Evolutionary conservation across 2,329 filamentous ascomycete genomes (phyloP).

Genomic region (Orbilia javanica): DNA sequence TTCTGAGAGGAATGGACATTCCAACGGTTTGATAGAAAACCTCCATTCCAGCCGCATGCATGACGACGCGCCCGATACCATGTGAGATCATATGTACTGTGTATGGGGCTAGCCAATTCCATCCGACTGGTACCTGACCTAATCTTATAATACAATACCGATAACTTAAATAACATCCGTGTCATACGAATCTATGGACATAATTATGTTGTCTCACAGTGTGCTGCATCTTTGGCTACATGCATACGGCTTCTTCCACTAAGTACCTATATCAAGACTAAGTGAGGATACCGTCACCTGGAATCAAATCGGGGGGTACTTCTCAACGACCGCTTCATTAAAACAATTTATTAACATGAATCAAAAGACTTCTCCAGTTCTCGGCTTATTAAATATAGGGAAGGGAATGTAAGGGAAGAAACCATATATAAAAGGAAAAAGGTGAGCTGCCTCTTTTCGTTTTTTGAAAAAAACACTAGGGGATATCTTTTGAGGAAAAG

Average conservation of each 20-base stretch:
- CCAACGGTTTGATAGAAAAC: conserved; percentile 2
- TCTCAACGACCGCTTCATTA: conserved; percentile 44
- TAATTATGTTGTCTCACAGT: no score
- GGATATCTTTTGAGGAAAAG: conserved; percentile 19
- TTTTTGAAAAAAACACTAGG: conserved; percentile 8
- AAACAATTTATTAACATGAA: conserved; percentile 55
- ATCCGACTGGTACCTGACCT: not conserved
- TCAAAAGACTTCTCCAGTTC: conserved; percentile 12
- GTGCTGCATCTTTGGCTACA: no score
- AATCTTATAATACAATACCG: not conserved
- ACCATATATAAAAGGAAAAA: not conserved
- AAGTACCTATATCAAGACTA: not conserved
- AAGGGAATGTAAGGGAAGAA: not conserved
- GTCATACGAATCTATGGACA: no score
- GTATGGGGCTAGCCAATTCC: conserved; percentile 2
- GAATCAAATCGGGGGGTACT: not conserved
- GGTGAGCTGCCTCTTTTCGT: conserved; percentile 28
- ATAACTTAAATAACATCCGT: not conserved
- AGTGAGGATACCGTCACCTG: not conserved
- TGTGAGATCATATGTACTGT: not conserved
- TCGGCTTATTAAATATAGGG: conserved; percentile 32
- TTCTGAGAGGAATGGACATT: not conserved
- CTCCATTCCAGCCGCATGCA: conserved; percentile 37
- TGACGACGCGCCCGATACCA: not conserved
- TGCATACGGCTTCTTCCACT: not conserved